phyloP scores from a whole-genome alignment of 2,329 filamentous ascomycete species.

The Rhynchosporium agropyri region DNA sequence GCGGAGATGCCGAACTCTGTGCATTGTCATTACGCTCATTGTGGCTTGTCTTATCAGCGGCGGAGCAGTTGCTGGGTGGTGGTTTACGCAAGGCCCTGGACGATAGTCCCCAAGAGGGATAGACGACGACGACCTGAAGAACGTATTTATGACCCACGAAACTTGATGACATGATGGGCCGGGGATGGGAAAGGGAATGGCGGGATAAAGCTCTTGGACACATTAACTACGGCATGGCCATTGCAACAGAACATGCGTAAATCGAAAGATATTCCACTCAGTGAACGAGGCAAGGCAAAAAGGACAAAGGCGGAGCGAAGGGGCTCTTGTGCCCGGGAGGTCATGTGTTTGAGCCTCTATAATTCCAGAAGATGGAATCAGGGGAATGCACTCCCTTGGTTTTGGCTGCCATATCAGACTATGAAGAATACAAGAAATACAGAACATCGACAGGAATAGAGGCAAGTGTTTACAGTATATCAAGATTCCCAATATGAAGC shows the following conservation, averaged over 20 bases:
- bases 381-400: background rate
- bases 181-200: background rate
- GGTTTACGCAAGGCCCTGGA: constrained; percentile 31
- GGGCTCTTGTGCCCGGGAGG: background rate
- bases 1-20: constrained; percentile 36
- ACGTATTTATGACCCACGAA: constrained; percentile 5
- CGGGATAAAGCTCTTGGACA: background rate
- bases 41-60: constrained; percentile 34
- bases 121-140: background rate
- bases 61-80: constrained; percentile 36
- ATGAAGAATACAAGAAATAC: background rate
- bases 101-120: background rate
- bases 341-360: background rate
- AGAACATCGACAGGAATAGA: background rate
- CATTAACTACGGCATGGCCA: background rate
- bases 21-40: constrained; percentile 32
- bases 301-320: background rate
- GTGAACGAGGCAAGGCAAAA: background rate
- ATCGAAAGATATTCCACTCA: background rate
- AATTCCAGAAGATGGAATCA: background rate
- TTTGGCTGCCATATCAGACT: background rate
- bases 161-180: constrained; percentile 13
- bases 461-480: background rate
- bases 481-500: background rate
- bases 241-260: constrained; percentile 7